phyloP scores from a whole-genome alignment of 1,284 basidiomycete species.

The Hemileccinum hortonii region DNA sequence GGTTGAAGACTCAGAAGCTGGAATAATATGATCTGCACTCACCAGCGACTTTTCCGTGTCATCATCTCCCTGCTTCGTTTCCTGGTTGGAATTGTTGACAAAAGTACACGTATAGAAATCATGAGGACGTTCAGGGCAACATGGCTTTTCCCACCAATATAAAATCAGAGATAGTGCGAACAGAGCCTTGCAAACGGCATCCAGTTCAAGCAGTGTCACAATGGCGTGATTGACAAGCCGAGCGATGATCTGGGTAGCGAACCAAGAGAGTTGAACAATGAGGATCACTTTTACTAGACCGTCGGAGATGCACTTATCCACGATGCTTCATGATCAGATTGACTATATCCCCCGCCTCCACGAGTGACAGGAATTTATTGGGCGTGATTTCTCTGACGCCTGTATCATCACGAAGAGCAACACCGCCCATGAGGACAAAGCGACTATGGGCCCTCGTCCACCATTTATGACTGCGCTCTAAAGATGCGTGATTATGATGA shows the following conservation, averaged over 20 bases:
- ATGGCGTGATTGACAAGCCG: too few relatives aligned
- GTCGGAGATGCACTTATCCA: constrained; percentile 33
- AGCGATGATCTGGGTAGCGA: constrained; percentile 29
- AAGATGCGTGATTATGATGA: constrained; percentile 7
- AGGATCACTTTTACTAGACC: constrained; percentile 28
- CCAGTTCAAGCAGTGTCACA: too few relatives aligned
- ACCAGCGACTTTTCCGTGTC: background rate
- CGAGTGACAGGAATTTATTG: background rate
- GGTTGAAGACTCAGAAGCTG: too few relatives aligned
- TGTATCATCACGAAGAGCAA: constrained; percentile 8
- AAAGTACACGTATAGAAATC: background rate
- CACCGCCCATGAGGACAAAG: constrained; percentile 32
- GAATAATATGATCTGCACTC: background rate
- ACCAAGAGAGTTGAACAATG: constrained; percentile 34
- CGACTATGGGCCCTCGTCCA: constrained; percentile 28
- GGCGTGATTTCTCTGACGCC: background rate
- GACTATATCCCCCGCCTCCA: constrained; percentile 1
- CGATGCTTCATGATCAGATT: constrained; percentile 28
- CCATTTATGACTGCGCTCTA: constrained; percentile 5
- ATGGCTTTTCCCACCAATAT: constrained; percentile 39
- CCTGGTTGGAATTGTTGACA: too few relatives aligned
- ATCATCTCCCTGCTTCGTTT: background rate
- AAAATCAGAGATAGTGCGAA: constrained; percentile 29
- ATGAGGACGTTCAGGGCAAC: constrained; percentile 7
- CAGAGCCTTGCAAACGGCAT: constrained; percentile 30